Base-by-base conservation (phyloP, 2,329 filamentous ascomycete species). In the Pseudogymnoascus sp. region DNA sequence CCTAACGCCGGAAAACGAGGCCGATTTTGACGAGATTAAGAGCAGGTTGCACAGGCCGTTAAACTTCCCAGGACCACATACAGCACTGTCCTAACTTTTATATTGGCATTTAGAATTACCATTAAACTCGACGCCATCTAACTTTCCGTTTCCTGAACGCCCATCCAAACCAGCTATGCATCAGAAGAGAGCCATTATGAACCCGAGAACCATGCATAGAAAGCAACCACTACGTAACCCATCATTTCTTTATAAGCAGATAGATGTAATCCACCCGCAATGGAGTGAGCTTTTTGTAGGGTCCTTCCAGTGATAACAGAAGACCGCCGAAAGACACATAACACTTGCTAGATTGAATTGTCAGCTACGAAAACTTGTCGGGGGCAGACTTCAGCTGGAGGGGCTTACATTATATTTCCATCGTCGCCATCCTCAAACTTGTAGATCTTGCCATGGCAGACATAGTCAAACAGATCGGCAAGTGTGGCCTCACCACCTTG, bases 291-390 rank as follows among this genome's bases (percentile, higher is more conserved):
- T 96, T 97, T 81, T 94, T 95, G 76, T 96, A 94, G 2, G 94
- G 94, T 5, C 95, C 94, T 71, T 96, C 89, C 62, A 99, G 82
- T 70, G 88, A 91, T 77, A 97, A 87, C 70, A 99, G 77, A 66
- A 99, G 79, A 6, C 94, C 94, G 58, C 94, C 94, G 71, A 97
- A 99, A 1, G 92, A 96, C 69, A 95, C 83, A 76, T 93, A 99
- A 29, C 92, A 90, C 74, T 96, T 95, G 74, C 93, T 97, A 68
- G 67, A 65, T 60, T 63, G 27, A 48, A 37, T 27, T 67, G 40
- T 65, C 63, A 55, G 48, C 29, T 15, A 33, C 48, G 48, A 33
- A 5, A 55, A 33, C 9, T 52, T 31, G 48, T 33, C 35, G n/a
- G 18, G 18, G 36, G 15, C 29, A 58, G 31, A 64, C 45, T 66